Evolutionary conservation across 306 rosid genomes (phyloP).

Genomic region (Quercus aquifolioides): DNA sequence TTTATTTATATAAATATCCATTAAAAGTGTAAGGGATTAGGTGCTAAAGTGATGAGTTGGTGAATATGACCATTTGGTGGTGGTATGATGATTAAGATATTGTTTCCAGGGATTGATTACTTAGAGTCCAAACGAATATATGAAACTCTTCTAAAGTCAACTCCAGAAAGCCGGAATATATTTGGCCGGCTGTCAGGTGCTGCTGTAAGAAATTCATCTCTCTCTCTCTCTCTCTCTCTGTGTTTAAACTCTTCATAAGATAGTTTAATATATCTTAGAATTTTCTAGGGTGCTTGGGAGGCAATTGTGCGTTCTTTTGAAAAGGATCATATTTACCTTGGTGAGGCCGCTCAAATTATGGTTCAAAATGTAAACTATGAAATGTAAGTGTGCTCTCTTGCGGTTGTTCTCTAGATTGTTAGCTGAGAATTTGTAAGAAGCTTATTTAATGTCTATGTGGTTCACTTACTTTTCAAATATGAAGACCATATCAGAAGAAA

Average conservation of each 20-base stretch:
- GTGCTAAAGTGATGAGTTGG: background rate
- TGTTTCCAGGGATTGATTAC: slow-evolving; percentile 69
- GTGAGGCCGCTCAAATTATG: slow-evolving; percentile 88
- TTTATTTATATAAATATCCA: background rate
- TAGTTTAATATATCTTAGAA: background rate
- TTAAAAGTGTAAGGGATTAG: background rate
- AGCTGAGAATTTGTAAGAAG: background rate
- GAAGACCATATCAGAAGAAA: slow-evolving; percentile 88
- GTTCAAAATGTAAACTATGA: slow-evolving; percentile 90
- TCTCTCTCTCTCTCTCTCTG: background rate
- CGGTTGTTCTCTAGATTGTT: background rate
- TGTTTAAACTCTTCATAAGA: background rate
- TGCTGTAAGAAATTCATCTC: slow-evolving; percentile 53
- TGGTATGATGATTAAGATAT: slow-evolving; percentile 8
- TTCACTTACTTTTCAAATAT: slow-evolving; percentile 11
- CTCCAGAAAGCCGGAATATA: slow-evolving; percentile 81
- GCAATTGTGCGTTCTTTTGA: slow-evolving; percentile 63
- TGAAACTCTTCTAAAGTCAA: slow-evolving; percentile 65
- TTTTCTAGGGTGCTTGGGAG: slow-evolving; percentile 86
- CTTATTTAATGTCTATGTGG: slow-evolving; percentile 2
- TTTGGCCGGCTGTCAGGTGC: slow-evolving; percentile 88
- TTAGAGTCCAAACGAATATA: slow-evolving; percentile 75
- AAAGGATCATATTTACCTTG: slow-evolving; percentile 89
- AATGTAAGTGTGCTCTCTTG: slow-evolving; percentile 54
- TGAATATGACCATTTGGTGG: background rate